Base-by-base conservation (phyloP, 2,329 filamentous ascomycete species). In the Alternaria gaisen region DNA sequence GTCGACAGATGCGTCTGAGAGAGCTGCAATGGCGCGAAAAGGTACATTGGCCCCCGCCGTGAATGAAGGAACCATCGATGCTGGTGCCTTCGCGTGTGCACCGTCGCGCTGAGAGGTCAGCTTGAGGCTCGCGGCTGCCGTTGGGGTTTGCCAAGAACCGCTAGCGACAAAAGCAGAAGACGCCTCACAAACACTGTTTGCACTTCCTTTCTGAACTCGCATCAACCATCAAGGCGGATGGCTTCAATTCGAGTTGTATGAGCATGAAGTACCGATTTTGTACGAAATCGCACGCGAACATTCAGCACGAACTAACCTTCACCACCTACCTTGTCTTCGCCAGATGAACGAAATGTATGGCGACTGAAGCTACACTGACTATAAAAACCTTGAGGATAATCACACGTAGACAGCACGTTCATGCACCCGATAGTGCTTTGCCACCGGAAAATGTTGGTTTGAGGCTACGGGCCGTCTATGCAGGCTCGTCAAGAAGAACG, bases 31-130 rank as follows among this genome's bases (percentile, higher is more conserved):
- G 9, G 61, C 55, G 6, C 58, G 28, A 43, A 58, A 61, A 58
- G 65, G 53, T 59, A 68, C 58, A 20, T 54, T 63, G 57, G 52
- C 58, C 58, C 63, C 67, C 47, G 69, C 68, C 63, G 70, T 67
- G 51, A 61, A 66, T 54, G 24, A 22, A 48, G 58, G 20, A 40
- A 53, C 46, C 58, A 63, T 61, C n/a, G 53, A 53, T 46, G 56
- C 51, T 56, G 59, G 34, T 26, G 58, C 53, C 51, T 61, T 44
- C 26, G 53, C 41, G 30, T 57, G 53, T 51, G 51, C 66, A 63
- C 52, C 60, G 58, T 51, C 43, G 50, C 47, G 34, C 52, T 47
- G 36, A 63, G 54, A 60, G 54, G 53, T 52, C 56, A 60, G 43
- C 42, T 47, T 54, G 22, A 55, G 44, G 43, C 53, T 62, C 53